phyloP scores from a whole-genome alignment of 495 filamentous ascomycete species.

The Chaetomium fimeti region DNA sequence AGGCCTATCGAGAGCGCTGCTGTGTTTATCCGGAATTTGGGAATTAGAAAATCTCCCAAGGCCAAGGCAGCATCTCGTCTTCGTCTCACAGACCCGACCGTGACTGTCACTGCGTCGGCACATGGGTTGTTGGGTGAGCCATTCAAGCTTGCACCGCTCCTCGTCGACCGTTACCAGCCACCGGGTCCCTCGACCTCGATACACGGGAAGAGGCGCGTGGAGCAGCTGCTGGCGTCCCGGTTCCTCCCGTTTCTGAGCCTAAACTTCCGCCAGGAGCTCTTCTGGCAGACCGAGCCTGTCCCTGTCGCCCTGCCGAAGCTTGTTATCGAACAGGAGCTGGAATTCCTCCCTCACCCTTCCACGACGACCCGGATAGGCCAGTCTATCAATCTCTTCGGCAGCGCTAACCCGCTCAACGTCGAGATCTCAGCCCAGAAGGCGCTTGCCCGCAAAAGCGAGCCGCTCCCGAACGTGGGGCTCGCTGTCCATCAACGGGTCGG shows the following conservation, averaged over 20 bases:
- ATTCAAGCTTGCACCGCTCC: constrained; percentile 23
- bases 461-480: constrained; percentile 26
- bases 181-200: constrained; percentile 30
- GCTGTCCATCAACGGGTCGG: constrained; percentile 23
- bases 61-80: background rate
- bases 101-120: constrained; percentile 28
- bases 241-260: constrained; percentile 28
- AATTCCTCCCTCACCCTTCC: constrained; percentile 26
- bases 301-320: background rate
- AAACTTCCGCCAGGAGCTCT: constrained; percentile 29
- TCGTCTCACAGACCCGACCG: constrained; percentile 23
- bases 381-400: constrained; percentile 22
- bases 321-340: constrained; percentile 32
- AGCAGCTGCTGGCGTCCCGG: constrained; percentile 26
- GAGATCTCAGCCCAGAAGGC: constrained; percentile 27
- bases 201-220: constrained; percentile 25
- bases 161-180: constrained; percentile 29
- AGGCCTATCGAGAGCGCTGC: constrained; percentile 19
- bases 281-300: constrained; percentile 6
- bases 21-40: background rate
- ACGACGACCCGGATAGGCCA: constrained; percentile 27
- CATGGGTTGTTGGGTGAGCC: constrained; percentile 33
- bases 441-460: background rate
- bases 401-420: constrained; percentile 24
- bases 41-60: background rate